These are phyloP conservation scores for Tulasnella sp. DNA, from an alignment of 768 basidiomycete species.

Conservation along the genomic window DNA sequence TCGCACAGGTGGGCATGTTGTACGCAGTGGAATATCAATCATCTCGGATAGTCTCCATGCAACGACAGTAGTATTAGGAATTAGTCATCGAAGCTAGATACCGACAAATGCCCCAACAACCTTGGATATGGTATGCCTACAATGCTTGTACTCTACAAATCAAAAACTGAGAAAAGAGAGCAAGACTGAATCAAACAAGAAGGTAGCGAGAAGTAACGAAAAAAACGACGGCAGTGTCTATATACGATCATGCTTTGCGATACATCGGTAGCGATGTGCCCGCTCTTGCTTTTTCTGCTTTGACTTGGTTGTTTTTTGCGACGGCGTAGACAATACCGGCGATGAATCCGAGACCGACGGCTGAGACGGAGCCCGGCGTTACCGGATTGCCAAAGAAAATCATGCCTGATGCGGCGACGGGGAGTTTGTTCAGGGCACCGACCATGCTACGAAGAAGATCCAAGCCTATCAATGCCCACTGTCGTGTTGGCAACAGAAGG, in stretches of 20 bases:
- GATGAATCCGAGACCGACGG: constrained; percentile 78
- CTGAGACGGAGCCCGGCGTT: constrained; percentile 78
- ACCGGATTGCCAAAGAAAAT: constrained; percentile 89
- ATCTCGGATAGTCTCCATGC: too few relatives aligned
- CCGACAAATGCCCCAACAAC: too few relatives aligned
- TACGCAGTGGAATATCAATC: too few relatives aligned
- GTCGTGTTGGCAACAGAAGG: not conserved
- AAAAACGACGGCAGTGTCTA: not conserved
- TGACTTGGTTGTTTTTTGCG: constrained; percentile 89
- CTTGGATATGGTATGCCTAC: too few relatives aligned
- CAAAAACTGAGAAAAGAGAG: too few relatives aligned
- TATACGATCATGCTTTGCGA: constrained; percentile 17
- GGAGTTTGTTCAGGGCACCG: constrained; percentile 92
- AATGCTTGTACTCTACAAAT: too few relatives aligned
- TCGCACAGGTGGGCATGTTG: too few relatives aligned
- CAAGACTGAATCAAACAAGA: too few relatives aligned
- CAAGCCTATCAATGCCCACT: not conserved
- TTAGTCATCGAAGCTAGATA: too few relatives aligned
- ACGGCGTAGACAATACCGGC: constrained; percentile 86
- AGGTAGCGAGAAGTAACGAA: not conserved
- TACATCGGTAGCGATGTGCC: constrained; percentile 47
- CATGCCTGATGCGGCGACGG: constrained; percentile 98
- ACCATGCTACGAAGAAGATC: constrained; percentile 57
- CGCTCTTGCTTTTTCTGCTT: constrained; percentile 43
- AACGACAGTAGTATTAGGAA: too few relatives aligned